These are phyloP conservation scores for Aspergillus leporis DNA, from an alignment of 495 filamentous ascomycete species.

Conservation along the genomic window DNA sequence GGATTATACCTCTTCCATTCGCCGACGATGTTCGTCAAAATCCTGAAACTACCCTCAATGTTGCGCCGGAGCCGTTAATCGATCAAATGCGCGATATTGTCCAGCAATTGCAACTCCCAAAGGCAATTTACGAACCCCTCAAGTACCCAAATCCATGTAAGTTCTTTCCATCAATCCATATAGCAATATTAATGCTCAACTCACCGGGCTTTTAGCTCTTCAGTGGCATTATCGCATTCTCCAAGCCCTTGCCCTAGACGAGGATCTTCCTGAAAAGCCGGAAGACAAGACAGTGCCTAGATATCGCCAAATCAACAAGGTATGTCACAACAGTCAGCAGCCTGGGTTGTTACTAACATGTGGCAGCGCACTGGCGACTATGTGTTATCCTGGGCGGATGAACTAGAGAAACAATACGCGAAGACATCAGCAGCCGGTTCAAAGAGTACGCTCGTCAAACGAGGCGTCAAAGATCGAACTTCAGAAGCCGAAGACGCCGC, in stretches of 20 bases:
- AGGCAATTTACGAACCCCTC: constrained; percentile 74
- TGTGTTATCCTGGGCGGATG: constrained; percentile 73
- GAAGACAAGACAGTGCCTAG: constrained; percentile 87
- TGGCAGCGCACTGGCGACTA: constrained; percentile 67
- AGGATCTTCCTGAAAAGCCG: constrained; percentile 78
- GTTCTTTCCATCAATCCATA: constrained; percentile 9
- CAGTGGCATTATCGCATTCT: constrained; percentile 98
- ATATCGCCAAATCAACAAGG: constrained; percentile 81
- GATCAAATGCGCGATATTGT: constrained; percentile 80
- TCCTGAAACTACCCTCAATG: constrained; percentile 57
- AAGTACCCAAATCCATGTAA: constrained; percentile 86
- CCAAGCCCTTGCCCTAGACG: constrained; percentile 88
- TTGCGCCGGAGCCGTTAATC: constrained; percentile 67
- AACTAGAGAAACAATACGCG: constrained; percentile 56
- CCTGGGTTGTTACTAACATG: constrained; percentile 10
- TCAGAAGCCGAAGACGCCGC: constrained; percentile 29
- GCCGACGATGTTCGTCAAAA: constrained; percentile 85
- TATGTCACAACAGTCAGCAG: constrained; percentile 17
- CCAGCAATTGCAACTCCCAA: constrained; percentile 87
- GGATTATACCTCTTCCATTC: constrained; percentile 85
- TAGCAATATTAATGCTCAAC: neutral
- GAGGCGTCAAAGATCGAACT: constrained; percentile 39
- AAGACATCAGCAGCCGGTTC: constrained; percentile 40
- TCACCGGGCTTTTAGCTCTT: constrained; percentile 47
- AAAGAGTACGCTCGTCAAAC: constrained; percentile 46